Evolutionary conservation across 257 asterid genomes (phyloP).

Genomic region (Scutellaria minor): DNA sequence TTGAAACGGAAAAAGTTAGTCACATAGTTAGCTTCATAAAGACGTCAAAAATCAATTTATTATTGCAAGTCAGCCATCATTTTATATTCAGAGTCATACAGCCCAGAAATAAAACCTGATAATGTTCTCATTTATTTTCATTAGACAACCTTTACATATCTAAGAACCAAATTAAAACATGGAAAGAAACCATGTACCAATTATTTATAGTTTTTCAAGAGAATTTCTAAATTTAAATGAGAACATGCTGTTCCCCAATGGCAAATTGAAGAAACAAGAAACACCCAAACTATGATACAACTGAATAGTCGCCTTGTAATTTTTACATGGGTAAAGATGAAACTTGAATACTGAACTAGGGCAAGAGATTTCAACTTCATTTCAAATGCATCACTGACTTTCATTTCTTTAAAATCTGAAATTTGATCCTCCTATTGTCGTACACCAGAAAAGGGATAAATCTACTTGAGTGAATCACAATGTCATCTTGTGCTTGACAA

Average conservation of each 20-base stretch:
- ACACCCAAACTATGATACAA: too few relatives aligned
- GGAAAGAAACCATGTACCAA: neutral
- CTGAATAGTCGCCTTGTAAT: neutral
- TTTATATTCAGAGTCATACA: conserved; percentile 4
- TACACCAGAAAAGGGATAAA: too few relatives aligned
- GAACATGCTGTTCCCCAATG: too few relatives aligned
- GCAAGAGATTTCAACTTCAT: conserved; percentile 3
- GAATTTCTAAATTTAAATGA: neutral
- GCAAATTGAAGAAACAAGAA: too few relatives aligned
- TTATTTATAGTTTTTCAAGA: neutral
- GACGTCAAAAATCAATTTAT: conserved; percentile 11
- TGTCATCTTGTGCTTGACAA: too few relatives aligned
- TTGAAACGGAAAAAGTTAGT: conserved; percentile 30
- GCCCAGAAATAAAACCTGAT: conserved; percentile 16
- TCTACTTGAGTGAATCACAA: too few relatives aligned
- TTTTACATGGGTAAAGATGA: neutral
- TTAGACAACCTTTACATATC: neutral
- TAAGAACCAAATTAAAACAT: conserved; percentile 8
- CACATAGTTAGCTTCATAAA: conserved; percentile 23
- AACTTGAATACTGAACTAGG: neutral
- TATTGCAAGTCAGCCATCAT: conserved; percentile 15
- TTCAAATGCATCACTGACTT: neutral
- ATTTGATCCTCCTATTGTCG: too few relatives aligned
- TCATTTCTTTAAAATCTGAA: neutral
- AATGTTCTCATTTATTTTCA: neutral